A percentile compares a stretch with the other conserved stretches of the same genome.
phyloP scores from a whole-genome alignment of 306 rosid genomes.

The Trifolium fragiferum region DNA sequence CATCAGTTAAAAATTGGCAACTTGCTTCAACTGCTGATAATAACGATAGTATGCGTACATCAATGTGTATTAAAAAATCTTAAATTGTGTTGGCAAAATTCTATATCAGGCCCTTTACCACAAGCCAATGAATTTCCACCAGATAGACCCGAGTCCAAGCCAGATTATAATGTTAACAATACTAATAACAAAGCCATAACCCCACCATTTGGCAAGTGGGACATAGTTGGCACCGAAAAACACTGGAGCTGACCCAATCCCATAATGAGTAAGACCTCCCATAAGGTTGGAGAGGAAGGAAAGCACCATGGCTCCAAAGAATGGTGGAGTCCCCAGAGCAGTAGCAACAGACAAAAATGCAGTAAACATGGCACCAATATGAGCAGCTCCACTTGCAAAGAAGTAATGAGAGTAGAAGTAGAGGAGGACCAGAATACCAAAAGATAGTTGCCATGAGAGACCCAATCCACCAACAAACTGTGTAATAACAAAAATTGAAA shows the following conservation, averaged over 20 bases:
- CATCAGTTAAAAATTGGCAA: slow-evolving; percentile 43
- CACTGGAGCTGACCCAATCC: slow-evolving; percentile 96
- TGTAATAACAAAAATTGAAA: slow-evolving; percentile 33
- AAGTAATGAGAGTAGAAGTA: slow-evolving; percentile 98
- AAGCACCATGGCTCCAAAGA: slow-evolving; percentile 83
- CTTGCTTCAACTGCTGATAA: slow-evolving; percentile 50
- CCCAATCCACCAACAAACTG: slow-evolving; percentile 99
- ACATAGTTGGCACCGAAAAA: slow-evolving; percentile 97
- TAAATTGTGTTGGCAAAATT: slow-evolving; percentile 40
- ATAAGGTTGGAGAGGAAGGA: slow-evolving; percentile 94
- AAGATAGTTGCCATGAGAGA: slow-evolving; percentile 92
- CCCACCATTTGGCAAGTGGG: slow-evolving; percentile 97
- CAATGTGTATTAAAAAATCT: slow-evolving; percentile 43
- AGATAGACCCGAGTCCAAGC: slow-evolving; percentile 88
- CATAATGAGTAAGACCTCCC: slow-evolving; percentile 99
- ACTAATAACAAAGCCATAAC: slow-evolving; percentile 87
- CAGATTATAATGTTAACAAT: slow-evolving; percentile 85
- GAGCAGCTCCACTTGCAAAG: slow-evolving; percentile 99
- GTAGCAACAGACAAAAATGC: slow-evolving; percentile 98
- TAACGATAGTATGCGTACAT: slow-evolving; percentile 36
- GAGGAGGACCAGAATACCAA: slow-evolving; percentile 93
- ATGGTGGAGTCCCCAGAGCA: slow-evolving; percentile 97
- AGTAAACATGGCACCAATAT: slow-evolving; percentile 98
- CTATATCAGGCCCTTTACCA: slow-evolving; percentile 61
- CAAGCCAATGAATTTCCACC: slow-evolving; percentile 95